A percentile compares a stretch with the other conserved stretches of the same genome.
phyloP scores from a whole-genome alignment of 1,284 basidiomycete genomes.

The Athelia psychrophila region DNA sequence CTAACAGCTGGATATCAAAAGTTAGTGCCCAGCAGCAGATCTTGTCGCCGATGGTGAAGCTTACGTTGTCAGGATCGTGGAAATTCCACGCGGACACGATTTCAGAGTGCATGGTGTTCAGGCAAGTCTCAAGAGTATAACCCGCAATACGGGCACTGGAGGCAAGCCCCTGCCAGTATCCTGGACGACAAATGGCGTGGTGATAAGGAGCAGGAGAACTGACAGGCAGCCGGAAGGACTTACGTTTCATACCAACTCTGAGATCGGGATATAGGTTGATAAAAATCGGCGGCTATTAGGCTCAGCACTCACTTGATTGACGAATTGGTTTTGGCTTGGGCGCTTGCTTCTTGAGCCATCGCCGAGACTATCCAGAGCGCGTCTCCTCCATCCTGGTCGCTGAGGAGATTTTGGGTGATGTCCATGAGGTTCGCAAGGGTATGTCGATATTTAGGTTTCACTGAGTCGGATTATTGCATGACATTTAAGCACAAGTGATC shows the following conservation, averaged over 20 bases:
- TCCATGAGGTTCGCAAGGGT: constrained; percentile 1
- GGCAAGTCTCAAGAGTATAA: constrained; percentile 12
- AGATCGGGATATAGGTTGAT: not conserved
- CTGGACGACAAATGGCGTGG: constrained; percentile 10
- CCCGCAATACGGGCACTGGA: constrained; percentile 18
- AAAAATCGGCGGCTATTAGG: not conserved
- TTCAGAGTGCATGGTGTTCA: constrained; percentile 21
- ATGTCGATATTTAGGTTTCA: not conserved
- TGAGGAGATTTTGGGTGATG: not conserved
- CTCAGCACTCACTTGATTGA: constrained; percentile 16
- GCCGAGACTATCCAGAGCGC: constrained; percentile 15
- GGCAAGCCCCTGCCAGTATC: constrained; percentile 25
- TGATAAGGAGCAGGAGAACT: not conserved
- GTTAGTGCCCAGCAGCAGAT: not conserved
- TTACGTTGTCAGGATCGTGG: constrained; percentile 19
- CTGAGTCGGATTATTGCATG: too few relatives aligned
- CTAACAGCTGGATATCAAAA: constrained; percentile 1
- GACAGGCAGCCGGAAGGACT: not conserved
- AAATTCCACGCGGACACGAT: constrained; percentile 26
- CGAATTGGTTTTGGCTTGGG: constrained; percentile 12
- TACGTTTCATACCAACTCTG: constrained; percentile 23
- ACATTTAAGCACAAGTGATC: too few relatives aligned
- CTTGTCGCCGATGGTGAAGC: not conserved
- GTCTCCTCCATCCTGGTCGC: constrained; percentile 9
- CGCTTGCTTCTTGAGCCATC: constrained; percentile 13